Base-by-base conservation (phyloP, 2,329 filamentous ascomycete genomes). In the Lachnellula suecica region DNA sequence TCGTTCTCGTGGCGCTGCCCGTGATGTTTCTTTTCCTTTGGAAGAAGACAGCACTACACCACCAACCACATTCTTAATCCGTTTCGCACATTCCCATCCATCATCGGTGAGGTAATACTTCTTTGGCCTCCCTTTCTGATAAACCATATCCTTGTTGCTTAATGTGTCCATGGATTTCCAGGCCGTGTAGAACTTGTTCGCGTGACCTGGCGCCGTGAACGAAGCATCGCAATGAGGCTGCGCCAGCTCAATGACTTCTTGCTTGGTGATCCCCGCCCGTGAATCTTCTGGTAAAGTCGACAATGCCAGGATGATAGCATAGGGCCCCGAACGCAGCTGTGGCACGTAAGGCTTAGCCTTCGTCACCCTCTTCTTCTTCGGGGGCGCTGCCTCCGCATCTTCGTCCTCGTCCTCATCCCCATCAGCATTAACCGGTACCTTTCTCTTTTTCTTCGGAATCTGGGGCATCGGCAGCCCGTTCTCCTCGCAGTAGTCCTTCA, bases 141-240 rank as follows among this genome's bases (percentile, higher is more conserved):
- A 85, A 0, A 92, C 87, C 3, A 92, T 72, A 52, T 91, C 87
- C 65, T 92, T 91, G 49, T 83, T 77, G 4, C 85, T 60, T 27
- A 94, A 71, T 0, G 86, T 90, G 65, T 89, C 89, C 79, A 93
- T 91, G 1, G 88, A 91, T 63, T 82, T 87, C 89, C 89, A 94
- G 0, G 89, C 89, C 0, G 89, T 93, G 61, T 89, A 89, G 62
- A 82, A 88, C 51, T 84, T 87, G 10, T 78, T 84, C 0, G 87
- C 75, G 49, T 89, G 85, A 37, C 73, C 76, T 0, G 87, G 85
- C 0, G 80, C 82, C 0, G 80, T 86, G 62, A 91, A 91, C 0
- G 88, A 91, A 2, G 85, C 72, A 64, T 92, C 87, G 62, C 85
- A 90, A 66, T 88, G 76, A 6, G 81, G 81, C 62, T 93, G 87